phyloP scores from a whole-genome alignment of 139 green algal genomes.

The Pseudopediastrum boryanum region DNA sequence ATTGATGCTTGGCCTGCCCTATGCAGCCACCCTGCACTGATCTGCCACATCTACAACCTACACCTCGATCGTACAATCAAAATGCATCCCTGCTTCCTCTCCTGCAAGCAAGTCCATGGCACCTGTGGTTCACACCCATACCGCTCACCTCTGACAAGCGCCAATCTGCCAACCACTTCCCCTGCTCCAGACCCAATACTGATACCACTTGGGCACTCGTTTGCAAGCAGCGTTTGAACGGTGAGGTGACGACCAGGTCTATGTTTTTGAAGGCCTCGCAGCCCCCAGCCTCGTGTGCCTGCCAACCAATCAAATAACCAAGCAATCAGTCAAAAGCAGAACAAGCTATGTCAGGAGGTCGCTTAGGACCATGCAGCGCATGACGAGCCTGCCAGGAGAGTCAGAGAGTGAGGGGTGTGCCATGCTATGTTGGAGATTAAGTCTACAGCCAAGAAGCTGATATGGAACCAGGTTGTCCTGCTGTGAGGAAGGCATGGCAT shows the following conservation, averaged over 20 bases:
- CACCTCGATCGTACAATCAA: no score
- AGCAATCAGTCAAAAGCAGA: neutral
- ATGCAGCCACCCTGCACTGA: no score
- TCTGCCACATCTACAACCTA: no score
- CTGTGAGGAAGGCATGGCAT: no score
- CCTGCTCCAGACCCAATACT: slow-evolving; percentile 36
- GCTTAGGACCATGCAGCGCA: neutral
- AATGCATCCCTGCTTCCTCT: no score
- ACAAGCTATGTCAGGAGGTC: neutral
- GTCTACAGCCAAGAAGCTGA: no score
- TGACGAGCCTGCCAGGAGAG: neutral
- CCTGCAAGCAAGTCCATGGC: no score
- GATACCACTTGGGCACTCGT: slow-evolving; percentile 48
- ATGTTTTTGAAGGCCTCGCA: slow-evolving; percentile 14
- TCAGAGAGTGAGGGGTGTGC: neutral
- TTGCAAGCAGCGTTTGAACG: slow-evolving; percentile 57
- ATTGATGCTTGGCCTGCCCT: no score
- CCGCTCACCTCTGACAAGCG: slow-evolving; percentile 45
- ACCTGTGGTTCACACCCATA: no score
- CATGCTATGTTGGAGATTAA: neutral
- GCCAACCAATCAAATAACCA: no score
- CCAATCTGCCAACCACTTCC: slow-evolving; percentile 57
- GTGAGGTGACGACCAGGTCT: slow-evolving; percentile 47
- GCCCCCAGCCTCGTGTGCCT: slow-evolving; percentile 37
- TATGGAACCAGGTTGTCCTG: no score